Conservation (phyloP, 148 eudicot genomes). For the Arbutus unedo region DNA sequence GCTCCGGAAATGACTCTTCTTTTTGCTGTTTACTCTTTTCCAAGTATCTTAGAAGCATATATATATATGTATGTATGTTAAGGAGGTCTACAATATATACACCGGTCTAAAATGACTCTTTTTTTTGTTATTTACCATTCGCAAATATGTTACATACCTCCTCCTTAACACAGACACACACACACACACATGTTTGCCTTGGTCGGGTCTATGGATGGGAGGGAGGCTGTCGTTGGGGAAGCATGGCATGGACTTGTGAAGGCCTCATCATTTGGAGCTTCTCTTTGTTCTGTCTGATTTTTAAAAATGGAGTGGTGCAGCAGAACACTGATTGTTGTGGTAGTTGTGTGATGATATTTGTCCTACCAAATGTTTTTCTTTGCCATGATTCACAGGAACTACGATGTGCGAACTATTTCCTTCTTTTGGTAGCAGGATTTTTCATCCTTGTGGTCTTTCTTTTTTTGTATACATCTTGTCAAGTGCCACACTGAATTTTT, state of each 20-base stretch:
- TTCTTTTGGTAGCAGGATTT: background rate
- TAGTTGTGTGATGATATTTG: background rate
- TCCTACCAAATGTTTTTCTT: background rate
- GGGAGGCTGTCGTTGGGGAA: background rate
- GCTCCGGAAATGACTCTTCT: no score
- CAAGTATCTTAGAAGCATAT: no score
- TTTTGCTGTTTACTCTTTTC: no score
- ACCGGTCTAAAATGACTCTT: no score
- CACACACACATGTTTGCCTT: no score
- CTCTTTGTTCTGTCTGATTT: background rate
- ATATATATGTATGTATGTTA: no score
- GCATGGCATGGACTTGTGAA: background rate
- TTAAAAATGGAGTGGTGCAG: background rate
- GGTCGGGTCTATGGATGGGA: background rate
- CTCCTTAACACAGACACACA: no score
- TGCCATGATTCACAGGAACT: background rate
- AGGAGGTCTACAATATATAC: background rate
- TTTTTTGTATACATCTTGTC: background rate
- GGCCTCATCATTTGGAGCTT: background rate
- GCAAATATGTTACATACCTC: no score
- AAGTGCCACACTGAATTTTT: background rate
- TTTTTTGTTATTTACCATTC: no score
- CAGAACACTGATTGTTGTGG: background rate
- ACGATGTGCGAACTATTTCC: background rate
- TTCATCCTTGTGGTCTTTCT: background rate